Base-by-base conservation (phyloP, 495 filamentous ascomycete species). In the Trichodelitschia bisporula region DNA sequence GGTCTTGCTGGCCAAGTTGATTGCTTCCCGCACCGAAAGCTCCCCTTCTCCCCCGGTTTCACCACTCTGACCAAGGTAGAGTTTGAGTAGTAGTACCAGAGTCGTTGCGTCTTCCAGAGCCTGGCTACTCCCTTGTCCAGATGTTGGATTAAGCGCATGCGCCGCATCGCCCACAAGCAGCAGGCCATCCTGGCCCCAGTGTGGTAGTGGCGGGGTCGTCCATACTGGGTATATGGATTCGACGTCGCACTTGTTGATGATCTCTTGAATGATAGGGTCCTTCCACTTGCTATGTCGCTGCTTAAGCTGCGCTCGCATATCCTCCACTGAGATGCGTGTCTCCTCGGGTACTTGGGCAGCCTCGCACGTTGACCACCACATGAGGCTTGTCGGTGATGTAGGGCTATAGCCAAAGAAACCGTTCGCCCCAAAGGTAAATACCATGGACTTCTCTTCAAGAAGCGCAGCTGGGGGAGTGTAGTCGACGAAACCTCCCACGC, bases 321-420 rank as follows among this genome's bases (percentile, higher is more conserved):
- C 41, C 0, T 47, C 49, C 14, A 38, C 35, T 38, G 62, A 46
- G 10, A 64, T 39, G 10, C 43, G 49, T 30, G 54, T 28, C 4
- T 26, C 18, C 8, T 21, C 31, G 1, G 40, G 39, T 3, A 36
- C 18, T 0, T 18, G 12, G 4, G 29, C 19, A 15, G 33, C 33
- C 20, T 41, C 29, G 31, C 34, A 44, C 4, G 39, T 41, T 3
- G 32, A 36, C 41, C 41, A 44, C 39, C 36, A 40, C 39, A 40
- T 41, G 13, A 44, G 18, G 10, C 26, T 36, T 15, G 38, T n/a
- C 1, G 21, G 6, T 2, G 32, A 18, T 1, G 19, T 16, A 1
- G 39, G 28, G 5, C 18, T 54, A 36, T 68, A 69, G 4, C 64
- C 64, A 39, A 69, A 68, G 49, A 68, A 66, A 1, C 62, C 63